A percentile compares a stretch with the other conserved stretches of the same genome.
phyloP scores from a whole-genome alignment of 768 basidiomycete genomes.

The Calocybe cyanea region DNA sequence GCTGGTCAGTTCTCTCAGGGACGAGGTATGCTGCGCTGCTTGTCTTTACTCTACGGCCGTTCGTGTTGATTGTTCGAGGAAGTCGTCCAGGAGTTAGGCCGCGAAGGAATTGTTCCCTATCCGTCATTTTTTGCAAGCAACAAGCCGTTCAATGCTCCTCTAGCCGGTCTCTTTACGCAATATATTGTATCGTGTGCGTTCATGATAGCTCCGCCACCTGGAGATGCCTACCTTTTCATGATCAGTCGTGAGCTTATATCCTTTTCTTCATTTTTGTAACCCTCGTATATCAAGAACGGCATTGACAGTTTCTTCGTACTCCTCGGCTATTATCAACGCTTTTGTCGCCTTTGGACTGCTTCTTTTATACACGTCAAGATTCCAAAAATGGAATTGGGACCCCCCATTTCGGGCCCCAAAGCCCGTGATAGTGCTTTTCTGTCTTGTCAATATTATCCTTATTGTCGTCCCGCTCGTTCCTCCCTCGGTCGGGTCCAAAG shows the following conservation, averaged over 20 bases:
- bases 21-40: slow-evolving; percentile 38
- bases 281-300: background rate
- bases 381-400: slow-evolving; percentile 47
- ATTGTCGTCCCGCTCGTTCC: slow-evolving; percentile 61
- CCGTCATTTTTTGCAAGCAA: slow-evolving; percentile 68
- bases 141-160: slow-evolving; percentile 65
- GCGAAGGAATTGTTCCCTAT: slow-evolving; percentile 66
- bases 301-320: slow-evolving; percentile 53
- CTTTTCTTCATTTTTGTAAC: background rate
- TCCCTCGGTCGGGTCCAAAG: slow-evolving; percentile 44
- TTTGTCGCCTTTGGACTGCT: slow-evolving; percentile 60
- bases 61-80: background rate
- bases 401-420: slow-evolving; percentile 63
- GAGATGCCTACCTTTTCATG: slow-evolving; percentile 73
- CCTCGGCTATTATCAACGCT: slow-evolving; percentile 52
- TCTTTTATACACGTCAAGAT: slow-evolving; percentile 48
- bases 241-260: slow-evolving; percentile 47
- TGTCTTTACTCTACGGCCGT: too few relatives aligned
- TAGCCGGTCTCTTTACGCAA: slow-evolving; percentile 59
- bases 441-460: slow-evolving; percentile 64
- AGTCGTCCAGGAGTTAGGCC: slow-evolving; percentile 74
- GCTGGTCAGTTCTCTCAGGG: slow-evolving; percentile 64
- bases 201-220: slow-evolving; percentile 56
- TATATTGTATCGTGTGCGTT: slow-evolving; percentile 56
- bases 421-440: slow-evolving; percentile 47